Percentiles rank a stretch among this genome's conserved stretches.
Conservation (phyloP, 352 stramenopile species). For the Phytophthora lateralis region DNA sequence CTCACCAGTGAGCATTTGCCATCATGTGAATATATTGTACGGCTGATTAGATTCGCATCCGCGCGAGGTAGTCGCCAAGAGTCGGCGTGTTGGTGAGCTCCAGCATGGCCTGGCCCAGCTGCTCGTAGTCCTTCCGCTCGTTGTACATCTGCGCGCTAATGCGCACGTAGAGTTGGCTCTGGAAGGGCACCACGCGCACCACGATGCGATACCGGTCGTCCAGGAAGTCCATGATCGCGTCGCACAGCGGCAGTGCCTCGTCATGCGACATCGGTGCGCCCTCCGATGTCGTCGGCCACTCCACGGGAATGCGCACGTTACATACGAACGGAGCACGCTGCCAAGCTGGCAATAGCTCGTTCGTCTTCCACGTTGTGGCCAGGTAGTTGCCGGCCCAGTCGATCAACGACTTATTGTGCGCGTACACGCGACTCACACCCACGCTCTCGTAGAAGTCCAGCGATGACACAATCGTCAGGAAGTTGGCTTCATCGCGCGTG, state of each 20-base stretch:
- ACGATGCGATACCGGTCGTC: constrained; percentile 75
- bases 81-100: constrained; percentile 74
- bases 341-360: constrained; percentile 72
- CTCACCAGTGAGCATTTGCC: not conserved
- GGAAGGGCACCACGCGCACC: constrained; percentile 72
- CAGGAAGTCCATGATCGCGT: constrained; percentile 83
- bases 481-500: constrained; percentile 84
- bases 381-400: constrained; percentile 83
- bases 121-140: constrained; percentile 80
- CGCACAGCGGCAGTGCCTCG: constrained; percentile 66
- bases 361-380: constrained; percentile 74
- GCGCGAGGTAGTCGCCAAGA: constrained; percentile 65
- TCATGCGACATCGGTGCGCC: constrained; percentile 61
- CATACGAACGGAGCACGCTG: constrained; percentile 84
- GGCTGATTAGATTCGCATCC: constrained; percentile 61
- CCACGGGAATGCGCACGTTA: constrained; percentile 78
- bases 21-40: constrained; percentile 32
- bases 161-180: constrained; percentile 72
- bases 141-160: constrained; percentile 90
- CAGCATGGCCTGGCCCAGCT: constrained; percentile 71
- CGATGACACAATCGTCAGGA: constrained; percentile 79
- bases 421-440: constrained; percentile 71
- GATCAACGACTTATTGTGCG: constrained; percentile 86
- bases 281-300: constrained; percentile 54
- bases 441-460: constrained; percentile 88